These are phyloP conservation scores for Phytophthora ohioensis DNA, from an alignment of 352 stramenopile genomes.

Conservation along the genomic window DNA sequence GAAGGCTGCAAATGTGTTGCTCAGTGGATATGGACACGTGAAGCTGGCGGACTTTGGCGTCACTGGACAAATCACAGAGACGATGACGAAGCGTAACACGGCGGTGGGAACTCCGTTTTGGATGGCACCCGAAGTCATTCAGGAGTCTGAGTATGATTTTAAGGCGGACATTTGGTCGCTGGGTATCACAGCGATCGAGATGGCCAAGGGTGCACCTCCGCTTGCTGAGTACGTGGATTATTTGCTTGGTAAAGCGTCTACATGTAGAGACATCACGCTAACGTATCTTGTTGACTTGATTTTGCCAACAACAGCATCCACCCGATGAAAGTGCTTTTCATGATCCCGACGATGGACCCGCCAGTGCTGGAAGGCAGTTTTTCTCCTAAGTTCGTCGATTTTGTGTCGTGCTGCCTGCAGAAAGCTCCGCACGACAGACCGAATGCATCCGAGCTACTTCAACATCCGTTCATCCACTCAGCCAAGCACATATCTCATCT, in stretches of 20 bases:
- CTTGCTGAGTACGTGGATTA: conserved; percentile 79
- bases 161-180: conserved; percentile 99
- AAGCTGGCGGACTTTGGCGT: conserved; percentile 91
- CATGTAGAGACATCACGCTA: neutral
- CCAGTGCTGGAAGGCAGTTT: conserved; percentile 85
- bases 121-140: conserved; percentile 94
- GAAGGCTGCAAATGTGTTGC: conserved; percentile 84
- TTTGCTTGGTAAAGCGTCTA: neutral
- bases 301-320: conserved; percentile 89
- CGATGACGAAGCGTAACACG: conserved; percentile 97
- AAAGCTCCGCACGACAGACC: conserved; percentile 90
- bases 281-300: conserved; percentile 6
- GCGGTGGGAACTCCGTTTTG: conserved; percentile 98
- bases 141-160: conserved; percentile 94
- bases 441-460: conserved; percentile 83
- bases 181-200: conserved; percentile 99
- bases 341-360: conserved; percentile 96
- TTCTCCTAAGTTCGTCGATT: conserved; percentile 87
- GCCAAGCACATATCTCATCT: conserved; percentile 79
- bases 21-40: conserved; percentile 82
- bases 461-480: conserved; percentile 86
- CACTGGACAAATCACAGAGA: conserved; percentile 96
- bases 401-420: conserved; percentile 89
- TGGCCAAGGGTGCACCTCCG: conserved; percentile 97
- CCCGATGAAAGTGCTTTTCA: conserved; percentile 99